Evolutionary conservation across 257 asterid genomes (phyloP).

Genomic region (Cordia subcordata): DNA sequence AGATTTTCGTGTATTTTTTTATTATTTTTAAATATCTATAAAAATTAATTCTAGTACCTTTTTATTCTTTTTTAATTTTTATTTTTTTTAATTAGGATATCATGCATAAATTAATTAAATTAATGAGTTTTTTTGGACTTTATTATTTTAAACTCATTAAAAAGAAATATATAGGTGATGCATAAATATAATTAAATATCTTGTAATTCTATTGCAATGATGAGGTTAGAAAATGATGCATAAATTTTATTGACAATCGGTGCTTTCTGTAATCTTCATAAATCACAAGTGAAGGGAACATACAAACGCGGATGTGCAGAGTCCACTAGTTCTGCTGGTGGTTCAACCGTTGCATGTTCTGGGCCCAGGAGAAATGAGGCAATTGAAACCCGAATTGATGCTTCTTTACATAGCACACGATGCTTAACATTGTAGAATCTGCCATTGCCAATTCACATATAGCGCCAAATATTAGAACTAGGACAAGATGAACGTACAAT

Average conservation of each 20-base stretch:
- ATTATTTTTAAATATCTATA: too few species aligned
- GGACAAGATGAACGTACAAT: background rate
- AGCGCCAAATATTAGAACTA: background rate
- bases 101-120: too few species aligned
- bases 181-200: too few species aligned
- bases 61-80: too few species aligned
- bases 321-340: slow-evolving; percentile 22
- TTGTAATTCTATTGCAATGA: too few species aligned
- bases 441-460: slow-evolving; percentile 29
- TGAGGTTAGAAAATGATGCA: too few species aligned
- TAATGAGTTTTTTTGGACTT: too few species aligned
- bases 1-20: too few species aligned
- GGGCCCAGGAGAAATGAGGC: slow-evolving; percentile 29
- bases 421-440: slow-evolving; percentile 28
- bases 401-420: slow-evolving; percentile 26
- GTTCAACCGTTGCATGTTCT: slow-evolving; percentile 14
- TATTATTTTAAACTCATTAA: too few species aligned
- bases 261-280: slow-evolving; percentile 19
- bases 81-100: too few species aligned
- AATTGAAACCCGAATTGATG: slow-evolving; percentile 20
- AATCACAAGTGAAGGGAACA: slow-evolving; percentile 23
- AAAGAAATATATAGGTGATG: too few species aligned
- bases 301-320: slow-evolving; percentile 19
- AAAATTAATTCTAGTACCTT: too few species aligned
- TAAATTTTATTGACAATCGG: slow-evolving; percentile 16